phyloP scores from a whole-genome alignment of 2,329 filamentous ascomycete genomes.

The Cladosporium sp. region DNA sequence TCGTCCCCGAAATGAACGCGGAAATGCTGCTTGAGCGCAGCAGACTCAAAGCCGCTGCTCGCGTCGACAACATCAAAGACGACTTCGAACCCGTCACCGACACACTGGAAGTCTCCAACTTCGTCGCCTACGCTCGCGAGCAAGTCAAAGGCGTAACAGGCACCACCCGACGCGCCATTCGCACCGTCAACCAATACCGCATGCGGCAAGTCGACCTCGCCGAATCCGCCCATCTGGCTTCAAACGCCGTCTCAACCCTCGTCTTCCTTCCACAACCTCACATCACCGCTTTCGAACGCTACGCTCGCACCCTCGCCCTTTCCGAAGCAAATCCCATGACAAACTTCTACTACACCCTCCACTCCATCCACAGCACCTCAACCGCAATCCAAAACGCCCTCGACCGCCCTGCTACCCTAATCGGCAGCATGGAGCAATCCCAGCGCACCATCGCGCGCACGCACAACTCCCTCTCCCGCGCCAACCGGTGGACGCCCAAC shows the following conservation, averaged over 20 bases:
- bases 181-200: constrained; percentile 70
- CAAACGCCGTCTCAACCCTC: constrained; percentile 48
- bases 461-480: constrained; percentile 67
- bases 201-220: constrained; percentile 63
- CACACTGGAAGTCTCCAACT: constrained; percentile 79
- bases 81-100: constrained; percentile 79
- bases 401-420: constrained; percentile 71
- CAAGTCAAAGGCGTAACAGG: constrained; percentile 82
- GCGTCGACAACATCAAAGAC: constrained; percentile 79
- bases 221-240: constrained; percentile 58
- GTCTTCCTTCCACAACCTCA: constrained; percentile 67
- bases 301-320: constrained; percentile 61
- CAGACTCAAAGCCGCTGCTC: constrained; percentile 76
- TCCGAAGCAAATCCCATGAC: constrained; percentile 70
- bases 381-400: constrained; percentile 76
- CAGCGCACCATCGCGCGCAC: constrained; percentile 75
- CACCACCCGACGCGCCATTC: constrained; percentile 75
- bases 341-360: constrained; percentile 69
- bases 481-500: constrained; percentile 70
- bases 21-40: constrained; percentile 88
- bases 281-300: constrained; percentile 66
- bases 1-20: constrained; percentile 88
- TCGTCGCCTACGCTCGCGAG: constrained; percentile 85
- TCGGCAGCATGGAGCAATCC: constrained; percentile 68
- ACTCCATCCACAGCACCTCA: constrained; percentile 79